Percentiles rank a stretch among this genome's conserved stretches.
Conservation (phyloP, 2,329 filamentous ascomycete genomes). For the Cylindrodendrum hubeiense region DNA sequence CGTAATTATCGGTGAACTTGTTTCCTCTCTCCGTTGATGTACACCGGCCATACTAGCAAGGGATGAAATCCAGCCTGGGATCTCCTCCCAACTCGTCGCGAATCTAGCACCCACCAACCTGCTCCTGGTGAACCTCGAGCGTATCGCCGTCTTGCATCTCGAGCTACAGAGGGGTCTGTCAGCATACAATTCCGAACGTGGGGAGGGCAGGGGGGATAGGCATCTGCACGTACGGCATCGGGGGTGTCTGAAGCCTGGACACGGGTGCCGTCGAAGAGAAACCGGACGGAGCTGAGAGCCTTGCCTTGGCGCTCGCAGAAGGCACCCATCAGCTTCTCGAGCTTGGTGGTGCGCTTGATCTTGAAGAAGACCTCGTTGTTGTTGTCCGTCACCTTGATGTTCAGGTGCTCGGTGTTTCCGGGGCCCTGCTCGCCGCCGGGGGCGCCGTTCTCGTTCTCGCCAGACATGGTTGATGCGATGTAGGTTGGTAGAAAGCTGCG, state of each 20-base stretch:
- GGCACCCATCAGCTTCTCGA: conserved; percentile 98
- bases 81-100: conserved; percentile 18
- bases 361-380: conserved; percentile 99
- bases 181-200: conserved; percentile 14
- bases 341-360: conserved; percentile 95
- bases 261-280: conserved; percentile 95
- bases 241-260: conserved; percentile 92
- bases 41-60: conserved; percentile 35
- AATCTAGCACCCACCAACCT: conserved; percentile 79
- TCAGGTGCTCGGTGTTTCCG: conserved; percentile 82
- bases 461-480: conserved; percentile 57
- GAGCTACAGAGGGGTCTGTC: conserved; percentile 67
- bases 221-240: conserved; percentile 78
- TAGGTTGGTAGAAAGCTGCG: conserved; percentile 12
- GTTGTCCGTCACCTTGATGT: conserved; percentile 99
- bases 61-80: conserved; percentile 33
- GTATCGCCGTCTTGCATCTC: conserved; percentile 98
- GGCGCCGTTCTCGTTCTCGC: conserved; percentile 61
- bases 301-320: conserved; percentile 98
- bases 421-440: conserved; percentile 60
- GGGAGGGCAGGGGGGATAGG: conserved; percentile 14
- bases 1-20: conserved; percentile 41
- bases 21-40: conserved; percentile 35
- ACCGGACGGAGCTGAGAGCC: conserved; percentile 84
- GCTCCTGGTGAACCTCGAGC: conserved; percentile 97